Percentiles rank a stretch among this genome's conserved stretches.
Evolutionary conservation across 352 stramenopile species (phyloP).

Genomic region (Ophiocytium majus): DNA sequence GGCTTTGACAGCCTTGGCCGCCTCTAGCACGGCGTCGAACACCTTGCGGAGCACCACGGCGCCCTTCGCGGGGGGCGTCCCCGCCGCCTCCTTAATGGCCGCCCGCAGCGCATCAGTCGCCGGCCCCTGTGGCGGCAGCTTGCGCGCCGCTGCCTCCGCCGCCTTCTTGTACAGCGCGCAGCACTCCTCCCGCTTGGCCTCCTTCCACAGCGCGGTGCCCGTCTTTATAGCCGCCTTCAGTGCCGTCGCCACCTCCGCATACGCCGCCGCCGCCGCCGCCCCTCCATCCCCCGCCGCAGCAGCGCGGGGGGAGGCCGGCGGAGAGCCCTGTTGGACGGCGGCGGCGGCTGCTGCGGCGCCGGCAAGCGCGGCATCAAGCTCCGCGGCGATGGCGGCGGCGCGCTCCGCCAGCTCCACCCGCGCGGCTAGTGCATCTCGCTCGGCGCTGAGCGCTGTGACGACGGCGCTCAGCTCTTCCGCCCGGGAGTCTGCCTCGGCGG

Average conservation of each 20-base stretch:
- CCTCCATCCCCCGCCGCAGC: no score
- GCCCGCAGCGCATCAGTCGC: not conserved
- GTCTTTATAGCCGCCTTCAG: conserved; percentile 43
- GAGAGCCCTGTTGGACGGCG: no score
- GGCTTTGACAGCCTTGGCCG: conserved; percentile 38
- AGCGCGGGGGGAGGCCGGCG: no score
- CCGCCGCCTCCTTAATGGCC: conserved; percentile 13
- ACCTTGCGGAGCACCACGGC: conserved; percentile 55
- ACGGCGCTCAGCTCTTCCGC: no score
- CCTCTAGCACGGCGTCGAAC: conserved; percentile 55
- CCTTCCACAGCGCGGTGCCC: conserved; percentile 54
- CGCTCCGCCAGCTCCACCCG: no score
- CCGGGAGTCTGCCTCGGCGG: no score
- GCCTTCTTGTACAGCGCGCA: conserved; percentile 47
- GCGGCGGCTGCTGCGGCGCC: no score
- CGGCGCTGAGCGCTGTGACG: no score
- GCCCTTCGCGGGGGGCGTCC: conserved; percentile 24
- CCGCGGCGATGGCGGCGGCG: no score
- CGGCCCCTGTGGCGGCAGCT: not conserved
- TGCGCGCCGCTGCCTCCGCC: not conserved
- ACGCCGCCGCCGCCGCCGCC: conserved; percentile 24
- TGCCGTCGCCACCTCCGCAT: not conserved
- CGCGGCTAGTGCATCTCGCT: no score
- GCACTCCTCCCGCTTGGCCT: conserved; percentile 55
- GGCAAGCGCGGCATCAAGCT: no score